phyloP scores from a whole-genome alignment of 371 early-diverging fungal genomes.

The Haplosporangium sp. region DNA sequence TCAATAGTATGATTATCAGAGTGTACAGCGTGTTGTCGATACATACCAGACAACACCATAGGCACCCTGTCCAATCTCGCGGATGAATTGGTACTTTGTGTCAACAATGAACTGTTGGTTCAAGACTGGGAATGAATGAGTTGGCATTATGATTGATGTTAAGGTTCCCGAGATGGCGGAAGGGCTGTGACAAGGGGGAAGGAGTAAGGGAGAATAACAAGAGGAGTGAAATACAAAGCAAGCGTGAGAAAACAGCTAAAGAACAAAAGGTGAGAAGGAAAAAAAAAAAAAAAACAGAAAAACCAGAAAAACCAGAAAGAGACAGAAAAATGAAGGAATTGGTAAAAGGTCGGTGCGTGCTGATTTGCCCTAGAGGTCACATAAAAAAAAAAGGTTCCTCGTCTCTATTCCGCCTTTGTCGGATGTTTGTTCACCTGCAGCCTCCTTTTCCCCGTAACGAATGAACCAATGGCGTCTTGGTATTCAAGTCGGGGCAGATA shows the following conservation, averaged over 20 bases:
- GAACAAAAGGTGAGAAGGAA: background rate
- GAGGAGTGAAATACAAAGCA: background rate
- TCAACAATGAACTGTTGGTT: constrained; percentile 79
- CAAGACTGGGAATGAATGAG: constrained; percentile 74
- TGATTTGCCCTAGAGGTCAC: constrained; percentile 11
- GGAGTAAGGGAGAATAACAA: constrained; percentile 3
- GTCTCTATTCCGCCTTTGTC: too few relatives aligned
- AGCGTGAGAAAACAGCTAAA: background rate
- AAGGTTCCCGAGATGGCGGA: background rate
- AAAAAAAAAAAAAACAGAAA: background rate
- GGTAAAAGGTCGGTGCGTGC: constrained; percentile 13
- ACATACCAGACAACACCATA: constrained; percentile 90
- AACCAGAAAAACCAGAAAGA: background rate
- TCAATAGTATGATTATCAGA: background rate
- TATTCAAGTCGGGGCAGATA: too few relatives aligned
- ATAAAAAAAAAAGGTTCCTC: too few relatives aligned
- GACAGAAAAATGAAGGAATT: background rate
- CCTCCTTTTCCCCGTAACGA: too few relatives aligned
- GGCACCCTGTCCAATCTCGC: constrained; percentile 93
- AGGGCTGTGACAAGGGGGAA: too few relatives aligned
- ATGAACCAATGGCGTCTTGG: too few relatives aligned
- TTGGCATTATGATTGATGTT: constrained; percentile 31
- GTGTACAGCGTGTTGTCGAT: background rate
- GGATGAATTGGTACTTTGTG: constrained; percentile 80
- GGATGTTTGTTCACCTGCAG: too few relatives aligned